Conservation (phyloP, 139 green algal species). For the Nannochloris sp. region DNA sequence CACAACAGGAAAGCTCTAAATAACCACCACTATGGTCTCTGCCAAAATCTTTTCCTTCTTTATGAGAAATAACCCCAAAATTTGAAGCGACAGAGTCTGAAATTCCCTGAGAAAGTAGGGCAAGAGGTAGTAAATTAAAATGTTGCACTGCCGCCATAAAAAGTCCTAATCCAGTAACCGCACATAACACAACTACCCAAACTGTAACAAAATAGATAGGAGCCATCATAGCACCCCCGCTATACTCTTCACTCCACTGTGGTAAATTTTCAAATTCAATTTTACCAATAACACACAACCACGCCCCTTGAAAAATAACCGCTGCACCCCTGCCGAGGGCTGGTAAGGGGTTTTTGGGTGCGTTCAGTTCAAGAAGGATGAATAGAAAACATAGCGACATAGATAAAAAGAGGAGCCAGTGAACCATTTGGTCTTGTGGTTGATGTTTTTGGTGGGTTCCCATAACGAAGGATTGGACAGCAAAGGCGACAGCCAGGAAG, state of each 20-base stretch:
- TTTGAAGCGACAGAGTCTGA: too few relatives aligned
- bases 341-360: background rate
- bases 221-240: constrained; percentile 23
- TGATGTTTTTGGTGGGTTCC: constrained; percentile 29
- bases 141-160: background rate
- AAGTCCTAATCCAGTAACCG: background rate
- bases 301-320: constrained; percentile 24
- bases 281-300: constrained; percentile 23
- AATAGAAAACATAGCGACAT: constrained; percentile 13
- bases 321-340: background rate
- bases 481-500: constrained; percentile 22
- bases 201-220: constrained; percentile 23
- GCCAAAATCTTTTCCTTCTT: too few relatives aligned
- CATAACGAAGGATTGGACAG: constrained; percentile 30
- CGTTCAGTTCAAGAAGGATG: constrained; percentile 19
- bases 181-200: background rate
- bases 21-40: too few relatives aligned
- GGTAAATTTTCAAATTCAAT: constrained; percentile 10
- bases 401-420: constrained; percentile 34
- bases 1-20: too few relatives aligned
- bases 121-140: too few relatives aligned
- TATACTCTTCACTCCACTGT: constrained; percentile 12
- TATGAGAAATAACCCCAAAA: too few relatives aligned
- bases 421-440: constrained; percentile 24
- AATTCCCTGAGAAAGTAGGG: too few relatives aligned